Evolutionary conservation across 2,329 filamentous ascomycete species (phyloP), one percentile per base, ranked within the genome.

Genomic region (Pseudocercospora ulei): DNA sequence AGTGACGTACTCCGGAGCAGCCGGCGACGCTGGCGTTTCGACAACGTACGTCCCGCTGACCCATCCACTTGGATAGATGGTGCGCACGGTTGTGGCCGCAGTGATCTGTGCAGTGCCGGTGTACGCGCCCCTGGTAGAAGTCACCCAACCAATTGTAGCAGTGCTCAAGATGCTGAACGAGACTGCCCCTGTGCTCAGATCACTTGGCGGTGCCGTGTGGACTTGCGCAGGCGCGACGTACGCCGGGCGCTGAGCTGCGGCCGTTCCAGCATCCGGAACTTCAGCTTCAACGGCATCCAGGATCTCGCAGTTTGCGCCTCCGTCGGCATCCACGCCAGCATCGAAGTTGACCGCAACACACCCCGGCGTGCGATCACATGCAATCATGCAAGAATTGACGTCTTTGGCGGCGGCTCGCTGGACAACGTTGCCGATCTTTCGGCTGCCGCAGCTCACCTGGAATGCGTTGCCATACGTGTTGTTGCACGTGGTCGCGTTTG

Each of bases 381-480:
- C 30, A 11, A 34, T 18, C 3, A 38, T 9, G 18, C 40, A 46
- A 4, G 30, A 35, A 26, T 43, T 40, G 8, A 27, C 20, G 18
- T 39, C 30, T 25, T 16, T 29, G 16, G 29, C 34, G n/a, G 26
- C 28, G 7, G 43, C 39, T n/a, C 39, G 37, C 18, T 30, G 28
- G 2, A 40, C 36, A 8, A 43, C 23, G 5, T 24, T 20, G 3
- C 39, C 39, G 3, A 28, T 14, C 3, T 34, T 24, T 17, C 29
- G 13, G 3, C 14, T 25, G 6, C 39, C 43, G 20, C 43, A 46
- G 2, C 39, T 40, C 6, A 43, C 40, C 20, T 46, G 39, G 33
- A 38, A 43, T 7, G 24, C 27, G 23, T 43, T 46, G 16, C 43
- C 43, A 25, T 43, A 46, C 4, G 35, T 28, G 36, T 36, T 43